Conservation (phyloP, 441 rosid genomes). For the Aleurites moluccanus region DNA sequence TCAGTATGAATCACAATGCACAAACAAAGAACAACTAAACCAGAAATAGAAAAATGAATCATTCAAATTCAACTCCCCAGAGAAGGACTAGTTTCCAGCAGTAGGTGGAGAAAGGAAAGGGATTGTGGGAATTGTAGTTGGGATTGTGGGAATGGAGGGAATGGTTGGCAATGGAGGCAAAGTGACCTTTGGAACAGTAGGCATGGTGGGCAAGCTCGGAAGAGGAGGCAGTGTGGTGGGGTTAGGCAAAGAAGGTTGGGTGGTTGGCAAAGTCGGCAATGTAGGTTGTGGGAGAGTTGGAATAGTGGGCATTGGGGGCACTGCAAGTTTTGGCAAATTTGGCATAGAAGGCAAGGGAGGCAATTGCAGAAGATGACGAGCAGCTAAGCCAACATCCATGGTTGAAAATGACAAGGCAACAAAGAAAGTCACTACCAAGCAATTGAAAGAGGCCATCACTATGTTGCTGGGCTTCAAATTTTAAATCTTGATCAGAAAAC, state of each 20-base stretch:
- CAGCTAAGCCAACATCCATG: slow-evolving; percentile 22
- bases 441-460: slow-evolving; percentile 3
- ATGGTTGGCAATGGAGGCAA: slow-evolving; percentile 30
- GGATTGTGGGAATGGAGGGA: slow-evolving; percentile 26
- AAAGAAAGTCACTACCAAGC: slow-evolving; percentile 19
- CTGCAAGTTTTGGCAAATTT: slow-evolving; percentile 14
- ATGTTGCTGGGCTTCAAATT: too few species aligned
- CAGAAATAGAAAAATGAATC: background rate
- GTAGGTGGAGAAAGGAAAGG: slow-evolving; percentile 11
- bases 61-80: background rate
- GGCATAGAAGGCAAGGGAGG: slow-evolving; percentile 1
- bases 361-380: slow-evolving; percentile 36
- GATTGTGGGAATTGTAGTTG: slow-evolving; percentile 8
- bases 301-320: slow-evolving; percentile 30
- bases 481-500: too few species aligned
- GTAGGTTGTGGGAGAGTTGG: slow-evolving; percentile 31
- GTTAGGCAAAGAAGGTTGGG: slow-evolving; percentile 4
- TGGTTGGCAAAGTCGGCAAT: slow-evolving; percentile 11
- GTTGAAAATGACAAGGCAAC: slow-evolving; percentile 24
- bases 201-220: slow-evolving; percentile 30
- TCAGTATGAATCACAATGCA: background rate
- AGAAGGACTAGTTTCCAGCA: slow-evolving; percentile 1
- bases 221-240: slow-evolving; percentile 30
- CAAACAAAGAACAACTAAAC: background rate
- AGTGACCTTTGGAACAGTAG: slow-evolving; percentile 22